These are phyloP conservation scores for Endocalyx cinctus DNA, from an alignment of 2,329 filamentous ascomycete genomes.

Conservation along the genomic window DNA sequence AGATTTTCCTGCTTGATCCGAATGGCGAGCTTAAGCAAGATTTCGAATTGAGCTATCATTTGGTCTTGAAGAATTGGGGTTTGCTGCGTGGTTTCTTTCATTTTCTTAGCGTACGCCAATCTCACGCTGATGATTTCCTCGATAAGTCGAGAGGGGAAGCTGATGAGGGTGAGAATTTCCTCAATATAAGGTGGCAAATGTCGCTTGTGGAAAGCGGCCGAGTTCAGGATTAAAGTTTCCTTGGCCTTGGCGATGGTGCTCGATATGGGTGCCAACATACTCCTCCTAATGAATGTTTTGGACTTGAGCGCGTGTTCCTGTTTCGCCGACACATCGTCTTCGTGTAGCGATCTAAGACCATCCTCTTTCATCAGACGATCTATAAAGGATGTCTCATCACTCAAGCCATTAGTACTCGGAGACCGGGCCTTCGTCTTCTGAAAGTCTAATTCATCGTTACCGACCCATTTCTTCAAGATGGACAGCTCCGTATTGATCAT, in stretches of 20 bases:
- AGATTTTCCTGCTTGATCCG: slow-evolving; percentile 88
- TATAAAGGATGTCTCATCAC: slow-evolving; percentile 88
- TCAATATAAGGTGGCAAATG: slow-evolving; percentile 96
- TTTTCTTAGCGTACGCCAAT: slow-evolving; percentile 85
- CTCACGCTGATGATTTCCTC: slow-evolving; percentile 95
- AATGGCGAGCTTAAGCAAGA: slow-evolving; percentile 85
- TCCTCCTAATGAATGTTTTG: slow-evolving; percentile 47
- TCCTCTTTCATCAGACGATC: slow-evolving; percentile 95
- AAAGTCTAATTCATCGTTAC: slow-evolving; percentile 93
- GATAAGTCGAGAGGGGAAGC: slow-evolving; percentile 91
- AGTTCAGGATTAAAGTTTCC: slow-evolving; percentile 81
- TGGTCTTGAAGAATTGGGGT: slow-evolving; percentile 93
- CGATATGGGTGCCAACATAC: slow-evolving; percentile 80
- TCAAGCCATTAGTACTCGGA: slow-evolving; percentile 65
- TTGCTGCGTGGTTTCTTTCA: slow-evolving; percentile 91
- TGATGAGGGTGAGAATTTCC: slow-evolving; percentile 91
- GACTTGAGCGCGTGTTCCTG: slow-evolving; percentile 32
- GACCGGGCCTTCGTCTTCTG: slow-evolving; percentile 67
- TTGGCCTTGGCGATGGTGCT: slow-evolving; percentile 92
- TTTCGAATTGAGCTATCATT: slow-evolving; percentile 96
- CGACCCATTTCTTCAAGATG: slow-evolving; percentile 93
- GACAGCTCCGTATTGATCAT: slow-evolving; percentile 92
- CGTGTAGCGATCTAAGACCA: slow-evolving; percentile 84
- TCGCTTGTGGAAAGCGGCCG: slow-evolving; percentile 76
- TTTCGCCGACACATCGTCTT: slow-evolving; percentile 47